A percentile compares a stretch with the other conserved stretches of the same genome.
Evolutionary conservation across 352 stramenopile species (phyloP).

Genomic region (Pythium volutum): DNA sequence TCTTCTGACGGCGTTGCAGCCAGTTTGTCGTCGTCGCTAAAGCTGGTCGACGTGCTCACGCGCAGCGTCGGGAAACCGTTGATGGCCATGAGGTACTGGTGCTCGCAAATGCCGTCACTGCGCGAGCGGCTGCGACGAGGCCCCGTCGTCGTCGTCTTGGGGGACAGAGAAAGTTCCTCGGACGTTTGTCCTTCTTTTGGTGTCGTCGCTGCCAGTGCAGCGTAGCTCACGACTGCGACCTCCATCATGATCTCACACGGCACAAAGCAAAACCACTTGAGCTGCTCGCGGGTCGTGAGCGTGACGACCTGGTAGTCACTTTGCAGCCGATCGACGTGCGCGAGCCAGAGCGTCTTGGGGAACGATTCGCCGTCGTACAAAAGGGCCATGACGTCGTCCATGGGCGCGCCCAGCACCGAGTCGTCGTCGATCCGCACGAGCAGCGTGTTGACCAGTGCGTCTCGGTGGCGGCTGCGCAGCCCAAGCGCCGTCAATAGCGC

Average conservation of each 20-base stretch:
- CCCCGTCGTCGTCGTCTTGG: not conserved
- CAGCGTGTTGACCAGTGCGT: constrained; percentile 18
- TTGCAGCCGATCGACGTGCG: constrained; percentile 16
- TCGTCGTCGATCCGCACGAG: constrained; percentile 31
- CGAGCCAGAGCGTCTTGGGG: constrained; percentile 37
- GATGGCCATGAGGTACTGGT: constrained; percentile 41
- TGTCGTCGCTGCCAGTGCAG: constrained; percentile 8
- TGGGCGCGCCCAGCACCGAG: constrained; percentile 30
- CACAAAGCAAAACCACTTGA: constrained; percentile 33
- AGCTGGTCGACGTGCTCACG: constrained; percentile 19
- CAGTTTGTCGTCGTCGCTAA: constrained; percentile 10
- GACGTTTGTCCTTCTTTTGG: not conserved
- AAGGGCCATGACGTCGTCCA: constrained; percentile 31
- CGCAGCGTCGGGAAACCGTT: constrained; percentile 38
- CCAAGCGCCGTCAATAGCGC: constrained; percentile 10
- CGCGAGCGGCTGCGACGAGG: constrained; percentile 14
- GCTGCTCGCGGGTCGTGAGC: constrained; percentile 21
- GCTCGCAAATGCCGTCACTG: constrained; percentile 27
- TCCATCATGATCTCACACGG: constrained; percentile 41
- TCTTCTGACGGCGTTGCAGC: not conserved
- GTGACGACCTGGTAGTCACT: constrained; percentile 33
- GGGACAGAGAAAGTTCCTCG: not conserved
- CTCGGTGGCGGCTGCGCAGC: not conserved
- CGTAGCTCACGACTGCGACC: constrained; percentile 34
- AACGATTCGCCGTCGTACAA: constrained; percentile 28